These are phyloP conservation scores for Ophiorrhiza pumila DNA, from an alignment of 257 asterid species.

Conservation along the genomic window DNA sequence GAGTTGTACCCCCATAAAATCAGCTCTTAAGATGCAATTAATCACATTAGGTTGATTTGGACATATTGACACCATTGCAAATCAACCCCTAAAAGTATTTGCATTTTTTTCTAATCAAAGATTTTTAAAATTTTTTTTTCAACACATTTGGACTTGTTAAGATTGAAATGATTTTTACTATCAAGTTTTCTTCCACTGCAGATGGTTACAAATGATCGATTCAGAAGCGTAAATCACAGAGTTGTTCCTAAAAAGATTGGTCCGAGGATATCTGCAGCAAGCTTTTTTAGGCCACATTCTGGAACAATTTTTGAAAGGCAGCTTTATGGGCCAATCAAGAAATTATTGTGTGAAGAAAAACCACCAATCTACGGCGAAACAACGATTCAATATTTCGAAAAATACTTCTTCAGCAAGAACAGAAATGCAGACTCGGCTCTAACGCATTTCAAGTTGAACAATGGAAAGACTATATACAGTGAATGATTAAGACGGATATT, in stretches of 20 bases:
- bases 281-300: not conserved
- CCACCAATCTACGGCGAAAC: conserved; percentile 4
- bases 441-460: not conserved
- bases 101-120: too few relatives aligned
- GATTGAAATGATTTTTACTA: not conserved
- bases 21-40: too few relatives aligned
- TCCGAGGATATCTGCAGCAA: not conserved
- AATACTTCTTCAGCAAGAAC: not conserved
- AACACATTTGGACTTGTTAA: too few relatives aligned
- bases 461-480: too few relatives aligned
- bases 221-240: not conserved
- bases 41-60: too few relatives aligned
- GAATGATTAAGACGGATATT: too few relatives aligned
- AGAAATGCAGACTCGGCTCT: not conserved
- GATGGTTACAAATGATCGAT: not conserved
- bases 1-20: too few relatives aligned
- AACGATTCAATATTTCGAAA: not conserved
- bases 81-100: too few relatives aligned
- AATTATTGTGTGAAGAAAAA: conserved; percentile 11
- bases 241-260: not conserved
- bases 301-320: not conserved
- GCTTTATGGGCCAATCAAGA: conserved; percentile 13
- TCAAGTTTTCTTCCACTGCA: not conserved
- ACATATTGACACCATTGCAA: too few relatives aligned
- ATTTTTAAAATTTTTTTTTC: too few relatives aligned